Evolutionary conservation across 768 basidiomycete genomes (phyloP).

Genomic region (Naganishia antarctica): DNA sequence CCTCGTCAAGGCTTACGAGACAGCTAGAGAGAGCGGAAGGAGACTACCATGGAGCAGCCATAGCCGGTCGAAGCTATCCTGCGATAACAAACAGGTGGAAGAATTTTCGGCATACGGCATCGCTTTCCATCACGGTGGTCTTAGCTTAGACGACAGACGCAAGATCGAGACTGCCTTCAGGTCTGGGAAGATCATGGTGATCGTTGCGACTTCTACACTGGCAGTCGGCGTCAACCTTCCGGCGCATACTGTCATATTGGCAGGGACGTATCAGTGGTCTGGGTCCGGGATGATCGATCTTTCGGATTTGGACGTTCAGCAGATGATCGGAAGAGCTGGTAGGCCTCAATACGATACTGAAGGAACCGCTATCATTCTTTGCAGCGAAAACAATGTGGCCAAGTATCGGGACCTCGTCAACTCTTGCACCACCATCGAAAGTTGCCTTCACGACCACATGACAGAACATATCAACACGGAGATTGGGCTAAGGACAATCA

Average conservation of each 20-base stretch:
- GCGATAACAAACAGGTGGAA: conserved; percentile 65
- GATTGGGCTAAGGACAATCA: conserved; percentile 80
- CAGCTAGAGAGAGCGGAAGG: conserved; percentile 52
- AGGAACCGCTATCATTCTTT: conserved; percentile 28
- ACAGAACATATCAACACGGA: conserved; percentile 92
- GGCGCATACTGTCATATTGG: conserved; percentile 87
- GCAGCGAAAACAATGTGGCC: not conserved
- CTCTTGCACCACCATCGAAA: conserved; percentile 62
- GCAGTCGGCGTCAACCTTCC: conserved; percentile 96
- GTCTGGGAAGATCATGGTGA: conserved; percentile 60
- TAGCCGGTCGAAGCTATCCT: conserved; percentile 37
- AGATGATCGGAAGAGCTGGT: conserved; percentile 96
- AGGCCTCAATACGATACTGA: conserved; percentile 78
- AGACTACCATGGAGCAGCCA: conserved; percentile 26
- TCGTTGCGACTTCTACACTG: conserved; percentile 83
- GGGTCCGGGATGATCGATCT: conserved; percentile 70
- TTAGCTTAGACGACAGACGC: conserved; percentile 67
- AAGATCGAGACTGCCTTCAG: conserved; percentile 69
- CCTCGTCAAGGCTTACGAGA: conserved; percentile 66
- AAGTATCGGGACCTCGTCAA: conserved; percentile 35
- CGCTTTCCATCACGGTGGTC: conserved; percentile 87
- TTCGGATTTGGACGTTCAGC: conserved; percentile 73
- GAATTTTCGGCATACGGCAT: conserved; percentile 70
- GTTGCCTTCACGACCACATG: conserved; percentile 67
- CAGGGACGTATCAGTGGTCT: conserved; percentile 77